Percentiles rank a stretch among this genome's conserved stretches.
These are phyloP conservation scores for Verticillium alfalfae DNA, from an alignment of 2,329 filamentous ascomycete species.

Conservation along the genomic window DNA sequence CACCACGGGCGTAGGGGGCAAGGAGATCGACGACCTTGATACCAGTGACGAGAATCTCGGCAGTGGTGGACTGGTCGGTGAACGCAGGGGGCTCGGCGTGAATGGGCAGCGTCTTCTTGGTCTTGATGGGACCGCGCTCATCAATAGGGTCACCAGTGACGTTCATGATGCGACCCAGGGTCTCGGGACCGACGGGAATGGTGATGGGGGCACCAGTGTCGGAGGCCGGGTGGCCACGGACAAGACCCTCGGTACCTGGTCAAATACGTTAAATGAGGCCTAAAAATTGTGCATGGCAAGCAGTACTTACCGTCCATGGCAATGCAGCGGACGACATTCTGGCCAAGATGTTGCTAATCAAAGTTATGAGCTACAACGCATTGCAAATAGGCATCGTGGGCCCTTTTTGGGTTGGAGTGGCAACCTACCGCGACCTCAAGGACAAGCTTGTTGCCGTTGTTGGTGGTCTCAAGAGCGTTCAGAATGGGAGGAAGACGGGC, in stretches of 20 bases:
- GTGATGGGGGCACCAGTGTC: conserved; percentile 95
- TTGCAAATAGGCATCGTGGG: background rate
- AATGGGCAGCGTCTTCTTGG: conserved; percentile 79
- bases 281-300: conserved; percentile 11
- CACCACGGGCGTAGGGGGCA: conserved; percentile 99
- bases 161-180: conserved; percentile 99
- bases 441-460: conserved; percentile 89
- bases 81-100: conserved; percentile 92
- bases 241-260: conserved; percentile 96
- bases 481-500: conserved; percentile 94
- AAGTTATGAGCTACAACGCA: conserved; percentile 26
- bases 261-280: conserved; percentile 9
- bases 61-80: conserved; percentile 90
- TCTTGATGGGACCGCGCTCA: conserved; percentile 97
- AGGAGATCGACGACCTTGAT: conserved; percentile 99
- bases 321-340: conserved; percentile 99
- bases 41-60: conserved; percentile 96
- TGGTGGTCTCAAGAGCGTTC: conserved; percentile 88
- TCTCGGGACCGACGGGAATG: conserved; percentile 89
- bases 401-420: background rate
- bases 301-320: conserved; percentile 90
- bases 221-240: conserved; percentile 76
- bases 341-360: conserved; percentile 92
- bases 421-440: conserved; percentile 87
- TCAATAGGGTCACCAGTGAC: conserved; percentile 99